phyloP scores from a whole-genome alignment of 2,329 filamentous ascomycete species.

The Colletotrichum coccodes region DNA sequence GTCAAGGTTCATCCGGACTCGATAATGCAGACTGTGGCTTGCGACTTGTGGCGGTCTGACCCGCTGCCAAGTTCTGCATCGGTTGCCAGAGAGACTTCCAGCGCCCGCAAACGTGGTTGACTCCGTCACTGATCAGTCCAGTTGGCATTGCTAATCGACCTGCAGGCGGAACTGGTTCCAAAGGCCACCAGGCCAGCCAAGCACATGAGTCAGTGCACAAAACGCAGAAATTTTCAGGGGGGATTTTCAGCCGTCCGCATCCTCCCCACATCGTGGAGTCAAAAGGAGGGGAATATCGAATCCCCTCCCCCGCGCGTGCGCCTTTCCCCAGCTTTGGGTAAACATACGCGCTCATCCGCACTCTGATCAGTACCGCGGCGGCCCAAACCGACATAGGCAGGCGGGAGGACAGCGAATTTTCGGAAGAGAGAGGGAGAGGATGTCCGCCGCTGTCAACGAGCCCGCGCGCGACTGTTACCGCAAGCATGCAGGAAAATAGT shows the following conservation, averaged over 20 bases:
- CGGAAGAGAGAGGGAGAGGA: neutral
- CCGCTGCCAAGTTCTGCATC: neutral
- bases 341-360: slow-evolving; percentile 9
- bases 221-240: neutral
- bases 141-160: slow-evolving; percentile 18
- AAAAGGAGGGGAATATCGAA: neutral
- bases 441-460: slow-evolving; percentile 18
- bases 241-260: neutral
- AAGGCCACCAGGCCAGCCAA: neutral
- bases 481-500: slow-evolving; percentile 33
- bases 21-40: neutral
- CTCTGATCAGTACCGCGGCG: neutral
- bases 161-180: neutral
- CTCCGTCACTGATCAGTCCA: neutral
- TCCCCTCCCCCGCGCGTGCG: neutral
- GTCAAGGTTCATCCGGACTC: neutral
- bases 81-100: neutral
- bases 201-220: slow-evolving; percentile 10
- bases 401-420: neutral
- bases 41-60: neutral
- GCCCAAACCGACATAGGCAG: neutral
- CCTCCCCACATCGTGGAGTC: slow-evolving; percentile 24
- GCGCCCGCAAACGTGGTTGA: neutral
- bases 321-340: slow-evolving; percentile 21
- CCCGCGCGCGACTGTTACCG: slow-evolving; percentile 20